Percentiles rank a stretch among this genome's conserved stretches.
Conservation (phyloP, 1,284 basidiomycete species). For the Phellopilus nigrolimitatus region DNA sequence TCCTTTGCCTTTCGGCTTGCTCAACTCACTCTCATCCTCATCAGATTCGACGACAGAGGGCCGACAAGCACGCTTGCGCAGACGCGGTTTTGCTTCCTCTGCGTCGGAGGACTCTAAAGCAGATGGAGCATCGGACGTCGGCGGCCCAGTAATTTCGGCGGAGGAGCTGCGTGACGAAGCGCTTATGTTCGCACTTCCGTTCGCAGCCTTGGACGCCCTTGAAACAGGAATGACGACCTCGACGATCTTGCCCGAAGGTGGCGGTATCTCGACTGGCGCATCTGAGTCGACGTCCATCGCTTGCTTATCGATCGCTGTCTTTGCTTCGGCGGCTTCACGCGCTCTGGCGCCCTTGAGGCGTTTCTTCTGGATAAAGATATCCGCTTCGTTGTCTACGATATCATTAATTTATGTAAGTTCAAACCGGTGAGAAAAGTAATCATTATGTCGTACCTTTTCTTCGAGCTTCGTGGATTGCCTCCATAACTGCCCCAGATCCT, state of each 20-base stretch:
- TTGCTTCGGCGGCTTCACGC: slow-evolving; percentile 45
- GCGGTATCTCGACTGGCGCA: slow-evolving; percentile 28
- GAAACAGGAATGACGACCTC: slow-evolving; percentile 48
- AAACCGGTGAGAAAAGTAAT: not conserved
- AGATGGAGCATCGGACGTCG: slow-evolving; percentile 20
- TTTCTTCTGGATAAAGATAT: slow-evolving; percentile 51
- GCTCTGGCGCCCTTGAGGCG: slow-evolving; percentile 71
- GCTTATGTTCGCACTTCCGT: slow-evolving; percentile 21
- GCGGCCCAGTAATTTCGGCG: slow-evolving; percentile 12
- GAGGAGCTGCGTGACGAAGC: slow-evolving; percentile 11
- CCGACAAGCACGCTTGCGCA: slow-evolving; percentile 30
- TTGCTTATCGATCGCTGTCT: slow-evolving; percentile 19
- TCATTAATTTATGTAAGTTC: slow-evolving; percentile 7
- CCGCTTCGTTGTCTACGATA: slow-evolving; percentile 41
- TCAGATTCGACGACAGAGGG: slow-evolving; percentile 42
- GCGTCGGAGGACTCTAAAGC: slow-evolving; percentile 25
- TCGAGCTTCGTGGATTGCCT: slow-evolving; percentile 56
- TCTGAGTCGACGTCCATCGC: slow-evolving; percentile 16
- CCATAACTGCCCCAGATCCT: slow-evolving; percentile 56
- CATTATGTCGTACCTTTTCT: slow-evolving; percentile 44
- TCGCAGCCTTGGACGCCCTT: slow-evolving; percentile 18
- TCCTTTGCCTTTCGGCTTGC: slow-evolving; percentile 16
- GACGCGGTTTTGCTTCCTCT: slow-evolving; percentile 29
- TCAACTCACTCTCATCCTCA: slow-evolving; percentile 31
- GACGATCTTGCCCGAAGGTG: slow-evolving; percentile 38